These are phyloP conservation scores for Cinchona pubescens DNA, from an alignment of 257 asterid species.

Conservation along the genomic window DNA sequence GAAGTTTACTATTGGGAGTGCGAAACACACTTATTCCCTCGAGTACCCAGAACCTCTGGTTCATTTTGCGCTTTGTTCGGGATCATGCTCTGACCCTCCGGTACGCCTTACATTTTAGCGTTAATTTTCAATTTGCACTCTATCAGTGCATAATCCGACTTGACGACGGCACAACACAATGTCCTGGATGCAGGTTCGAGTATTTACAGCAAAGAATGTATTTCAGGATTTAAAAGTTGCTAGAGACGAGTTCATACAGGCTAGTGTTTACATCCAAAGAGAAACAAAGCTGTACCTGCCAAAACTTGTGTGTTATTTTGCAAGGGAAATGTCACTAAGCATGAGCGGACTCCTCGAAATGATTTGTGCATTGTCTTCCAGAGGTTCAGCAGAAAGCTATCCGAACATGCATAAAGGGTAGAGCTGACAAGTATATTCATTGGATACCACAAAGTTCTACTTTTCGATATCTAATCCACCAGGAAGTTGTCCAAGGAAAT, in stretches of 20 bases:
- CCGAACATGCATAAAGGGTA: constrained; percentile 34
- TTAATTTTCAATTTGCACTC: not conserved
- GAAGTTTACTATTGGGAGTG: constrained; percentile 50
- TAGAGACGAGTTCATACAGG: constrained; percentile 66
- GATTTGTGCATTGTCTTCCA: constrained; percentile 47
- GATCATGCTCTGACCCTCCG: constrained; percentile 74
- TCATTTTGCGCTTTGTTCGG: constrained; percentile 85
- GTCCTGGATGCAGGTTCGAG: constrained; percentile 54
- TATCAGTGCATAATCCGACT: not conserved
- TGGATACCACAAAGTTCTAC: constrained; percentile 72
- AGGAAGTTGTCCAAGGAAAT: constrained; percentile 35
- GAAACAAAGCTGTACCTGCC: constrained; percentile 69
- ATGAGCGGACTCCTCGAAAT: constrained; percentile 49
- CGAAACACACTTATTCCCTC: constrained; percentile 56
- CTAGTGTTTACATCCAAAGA: constrained; percentile 53
- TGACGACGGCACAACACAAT: not conserved
- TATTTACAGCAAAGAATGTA: constrained; percentile 54
- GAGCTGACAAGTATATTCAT: constrained; percentile 55
- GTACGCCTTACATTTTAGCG: constrained; percentile 50
- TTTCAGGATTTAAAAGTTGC: constrained; percentile 69
- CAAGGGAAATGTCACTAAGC: constrained; percentile 72
- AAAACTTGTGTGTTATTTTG: constrained; percentile 53
- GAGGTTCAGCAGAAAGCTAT: constrained; percentile 53
- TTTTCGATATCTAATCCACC: constrained; percentile 69
- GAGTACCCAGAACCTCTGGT: constrained; percentile 88